Percentiles rank a stretch among this genome's conserved stretches.
Conservation (phyloP, 2,329 filamentous ascomycete species). For the Corynespora cassiicola region DNA sequence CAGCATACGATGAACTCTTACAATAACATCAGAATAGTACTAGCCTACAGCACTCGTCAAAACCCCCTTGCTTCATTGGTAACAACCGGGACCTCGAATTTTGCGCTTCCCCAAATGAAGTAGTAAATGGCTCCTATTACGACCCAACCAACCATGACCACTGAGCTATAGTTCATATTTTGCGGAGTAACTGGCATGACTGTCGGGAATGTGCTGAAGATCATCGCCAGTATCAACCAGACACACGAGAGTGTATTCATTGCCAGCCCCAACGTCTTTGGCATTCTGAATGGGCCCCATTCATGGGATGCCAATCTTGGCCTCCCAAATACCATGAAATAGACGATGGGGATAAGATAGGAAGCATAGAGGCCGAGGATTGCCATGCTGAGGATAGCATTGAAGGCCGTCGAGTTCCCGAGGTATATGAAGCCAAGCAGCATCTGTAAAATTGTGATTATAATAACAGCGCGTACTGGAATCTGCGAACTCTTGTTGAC, state of each 20-base stretch:
- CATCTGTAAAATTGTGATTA: slow-evolving; percentile 37
- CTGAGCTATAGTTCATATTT: slow-evolving; percentile 57
- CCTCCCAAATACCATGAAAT: slow-evolving; percentile 48
- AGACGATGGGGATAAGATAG: slow-evolving; percentile 50
- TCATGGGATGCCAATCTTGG: slow-evolving; percentile 16
- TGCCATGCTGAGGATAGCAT: slow-evolving; percentile 50
- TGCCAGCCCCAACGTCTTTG: slow-evolving; percentile 36
- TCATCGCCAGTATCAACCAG: slow-evolving; percentile 53
- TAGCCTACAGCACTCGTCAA: too few species aligned
- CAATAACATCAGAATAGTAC: too few species aligned
- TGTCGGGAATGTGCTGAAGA: slow-evolving; percentile 56
- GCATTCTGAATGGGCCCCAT: slow-evolving; percentile 33
- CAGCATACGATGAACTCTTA: too few species aligned
- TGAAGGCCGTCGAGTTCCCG: slow-evolving; percentile 52
- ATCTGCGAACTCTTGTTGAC: slow-evolving; percentile 41
- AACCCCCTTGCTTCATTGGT: slow-evolving; percentile 15
- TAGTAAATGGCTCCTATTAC: slow-evolving; percentile 46
- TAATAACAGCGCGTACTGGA: slow-evolving; percentile 37
- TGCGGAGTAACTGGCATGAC: slow-evolving; percentile 48
- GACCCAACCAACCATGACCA: slow-evolving; percentile 52
- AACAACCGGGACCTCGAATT: slow-evolving; percentile 33
- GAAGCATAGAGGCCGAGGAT: slow-evolving; percentile 54
- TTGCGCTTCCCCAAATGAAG: slow-evolving; percentile 23
- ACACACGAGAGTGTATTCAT: slow-evolving; percentile 51
- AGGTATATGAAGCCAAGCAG: slow-evolving; percentile 47